Base-by-base conservation (phyloP, 2,329 filamentous ascomycete genomes). In the Xylariaceae sp. region DNA sequence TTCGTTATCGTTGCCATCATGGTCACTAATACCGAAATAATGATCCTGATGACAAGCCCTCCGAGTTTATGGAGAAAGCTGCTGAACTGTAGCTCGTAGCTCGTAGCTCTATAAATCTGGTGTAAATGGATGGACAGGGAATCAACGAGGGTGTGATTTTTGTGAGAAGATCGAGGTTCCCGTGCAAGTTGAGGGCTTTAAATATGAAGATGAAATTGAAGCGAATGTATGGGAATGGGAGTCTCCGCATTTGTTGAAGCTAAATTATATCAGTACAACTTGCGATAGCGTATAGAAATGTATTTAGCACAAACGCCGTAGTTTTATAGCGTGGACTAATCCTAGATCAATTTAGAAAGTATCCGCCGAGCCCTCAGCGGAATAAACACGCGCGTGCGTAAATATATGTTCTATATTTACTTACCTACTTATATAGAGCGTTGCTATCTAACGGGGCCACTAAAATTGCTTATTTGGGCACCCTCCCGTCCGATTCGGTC, bases 1-100 rank as follows among this genome's bases (percentile, higher is more conserved):
- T 50, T 41, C 36, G 36, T 33, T 50, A 8, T 33, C 12, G 47
- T 33, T 41, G 36, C 26, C 36, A 50, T 50, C 17, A 16, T 50
- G 19, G 24, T 29, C 14, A 40, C 33, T 39, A 31, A 50, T 50
- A 31, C 24, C 24, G 46, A 39, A 40, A 40, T 19, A 50, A 50
- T 50, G 24, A 34, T 40, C 24, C 34, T 39, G 46, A 39, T 16
- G 34, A 40, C 34, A 50, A 40, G 36, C 33, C 8, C 46, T 40
- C 34, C 34, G 31, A 50, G 46, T 31, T 29, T 50, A 21, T 40
- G 23, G 34, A 40, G 46, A 40, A 50, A 50, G 46, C 23, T 50
- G 34, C 46, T 50, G 24, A 31, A 40, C 34, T 48, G 45, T 36
- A 48, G 26, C 28, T 45, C 43, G 43, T 45, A n/a, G n/a, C n/a